phyloP scores from a whole-genome alignment of 2,329 filamentous ascomycete genomes.

The Fusarium sp. region DNA sequence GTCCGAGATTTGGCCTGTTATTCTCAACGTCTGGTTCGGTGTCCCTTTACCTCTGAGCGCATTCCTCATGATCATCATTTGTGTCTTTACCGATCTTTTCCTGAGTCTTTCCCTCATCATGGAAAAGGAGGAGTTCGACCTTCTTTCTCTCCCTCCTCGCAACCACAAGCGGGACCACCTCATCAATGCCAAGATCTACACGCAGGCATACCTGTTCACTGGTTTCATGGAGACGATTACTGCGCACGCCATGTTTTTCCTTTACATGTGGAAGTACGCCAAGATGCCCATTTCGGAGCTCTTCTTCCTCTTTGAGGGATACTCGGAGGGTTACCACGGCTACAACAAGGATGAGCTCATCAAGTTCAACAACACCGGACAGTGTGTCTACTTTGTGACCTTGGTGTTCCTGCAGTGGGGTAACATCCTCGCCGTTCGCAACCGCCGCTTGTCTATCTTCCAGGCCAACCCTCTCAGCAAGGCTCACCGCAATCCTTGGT shows the following conservation, averaged over 20 bases:
- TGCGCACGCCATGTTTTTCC: constrained; percentile 66
- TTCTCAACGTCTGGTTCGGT: constrained; percentile 68
- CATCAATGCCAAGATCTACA: constrained; percentile 65
- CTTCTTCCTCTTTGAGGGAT: constrained; percentile 64
- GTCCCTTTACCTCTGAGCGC: constrained; percentile 64
- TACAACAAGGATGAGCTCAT: constrained; percentile 60
- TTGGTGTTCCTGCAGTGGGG: constrained; percentile 67
- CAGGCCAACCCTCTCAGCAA: constrained; percentile 62
- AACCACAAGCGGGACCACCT: constrained; percentile 64
- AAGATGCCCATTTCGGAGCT: constrained; percentile 62
- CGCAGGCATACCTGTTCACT: constrained; percentile 65
- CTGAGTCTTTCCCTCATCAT: constrained; percentile 64
- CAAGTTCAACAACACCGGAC: constrained; percentile 62
- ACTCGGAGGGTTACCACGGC: constrained; percentile 62
- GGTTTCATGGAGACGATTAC: constrained; percentile 64
- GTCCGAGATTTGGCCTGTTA: constrained; percentile 69
- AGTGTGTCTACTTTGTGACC: constrained; percentile 67
- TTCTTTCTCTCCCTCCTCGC: constrained; percentile 63
- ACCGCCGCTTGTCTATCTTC: constrained; percentile 64
- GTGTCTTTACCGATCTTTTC: constrained; percentile 68
- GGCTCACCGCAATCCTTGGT: constrained; percentile 63
- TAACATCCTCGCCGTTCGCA: constrained; percentile 65
- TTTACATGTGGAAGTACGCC: constrained; percentile 63
- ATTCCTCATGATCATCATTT: constrained; percentile 71
- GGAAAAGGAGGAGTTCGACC: constrained; percentile 68